Evolutionary conservation across 371 early-diverging fungal species (phyloP), one percentile per base, ranked within the genome.

Genomic region (Mortierella polycephala): DNA sequence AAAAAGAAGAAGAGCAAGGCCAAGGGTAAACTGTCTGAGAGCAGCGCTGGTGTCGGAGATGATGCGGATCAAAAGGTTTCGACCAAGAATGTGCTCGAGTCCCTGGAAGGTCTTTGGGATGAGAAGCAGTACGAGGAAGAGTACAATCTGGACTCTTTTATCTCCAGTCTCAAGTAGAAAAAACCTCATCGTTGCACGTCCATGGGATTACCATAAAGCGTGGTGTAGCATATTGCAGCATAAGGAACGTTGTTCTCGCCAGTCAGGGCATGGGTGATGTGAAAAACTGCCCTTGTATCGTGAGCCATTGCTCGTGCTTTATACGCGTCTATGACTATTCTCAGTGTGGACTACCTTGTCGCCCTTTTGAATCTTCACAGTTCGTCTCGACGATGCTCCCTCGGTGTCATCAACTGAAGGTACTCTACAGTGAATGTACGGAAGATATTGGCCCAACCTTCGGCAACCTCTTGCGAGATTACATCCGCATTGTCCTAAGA

Each of bases 91-190:
- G 87, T 94, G 10, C 72, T 96, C 52, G 96, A 97, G 74, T 90
- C 91, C 16, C 76, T 98, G 45, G 96, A 94, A 57, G 91, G 87
- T 16, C 81, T 97, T 23, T 97, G 98, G 96, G 97, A 97, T 59
- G 93, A 97, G 61, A 93, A 90, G 70, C 96, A 98, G 81, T 98
- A 98, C 74, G 96, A 96, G 67, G 93, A 93, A 68, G 94, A 93
- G 83, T 94, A 92, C 71, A 92, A 93, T 67, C 82, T 95, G 70
- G 94, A 94, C 74, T 87, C 86, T 53, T 95, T 95, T 76, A 93
- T 95, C 60, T 86, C 86, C 20, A 89, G 92, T n/a, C 77, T 94
- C 56, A 87, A 85, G 40, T 89, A 74, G 62, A 42, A n/a, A 14
- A 8, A n/a, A 8, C n/a, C 12, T 30, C 40, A 8, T 55, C 51